Conservation (phyloP, 2,329 filamentous ascomycete genomes). For the Lachnum nothofagi region DNA sequence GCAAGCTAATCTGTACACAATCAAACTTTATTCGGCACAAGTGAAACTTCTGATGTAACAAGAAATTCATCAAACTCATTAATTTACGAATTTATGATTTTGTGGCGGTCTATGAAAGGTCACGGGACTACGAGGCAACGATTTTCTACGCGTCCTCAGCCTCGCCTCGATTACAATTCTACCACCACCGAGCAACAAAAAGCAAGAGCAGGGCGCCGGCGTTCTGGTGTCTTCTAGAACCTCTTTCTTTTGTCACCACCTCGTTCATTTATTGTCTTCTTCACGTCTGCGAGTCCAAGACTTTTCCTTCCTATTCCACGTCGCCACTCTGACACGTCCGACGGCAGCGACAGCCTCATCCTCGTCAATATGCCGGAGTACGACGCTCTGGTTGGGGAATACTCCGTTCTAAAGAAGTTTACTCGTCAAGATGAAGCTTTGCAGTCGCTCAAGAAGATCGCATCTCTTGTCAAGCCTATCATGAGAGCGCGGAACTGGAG, state of each 20-base stretch:
- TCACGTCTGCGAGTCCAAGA: too few species aligned
- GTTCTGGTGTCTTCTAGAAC: conserved; percentile 13
- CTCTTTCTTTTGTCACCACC: neutral
- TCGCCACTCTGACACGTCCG: neutral
- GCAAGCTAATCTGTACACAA: too few species aligned
- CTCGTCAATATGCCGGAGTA: conserved; percentile 27
- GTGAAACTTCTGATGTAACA: too few species aligned
- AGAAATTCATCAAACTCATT: too few species aligned
- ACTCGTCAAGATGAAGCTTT: conserved; percentile 47
- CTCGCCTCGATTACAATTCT: conserved; percentile 12
- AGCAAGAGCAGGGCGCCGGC: conserved; percentile 1
- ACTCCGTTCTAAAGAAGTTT: conserved; percentile 47
- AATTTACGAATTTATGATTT: too few species aligned
- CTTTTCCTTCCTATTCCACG: neutral
- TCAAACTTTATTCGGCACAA: too few species aligned
- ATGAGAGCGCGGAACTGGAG: conserved; percentile 84
- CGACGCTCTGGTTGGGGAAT: conserved; percentile 45
- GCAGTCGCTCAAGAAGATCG: conserved; percentile 68
- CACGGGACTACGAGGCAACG: conserved; percentile 5
- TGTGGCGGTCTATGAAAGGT: neutral
- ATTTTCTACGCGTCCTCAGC: conserved; percentile 8
- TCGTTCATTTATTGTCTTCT: neutral
- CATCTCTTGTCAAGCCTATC: conserved; percentile 86
- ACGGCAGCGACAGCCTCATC: neutral
- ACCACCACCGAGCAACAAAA: neutral